Evolutionary conservation across 2,329 filamentous ascomycete genomes (phyloP), one percentile per base, ranked within the genome.

Genomic region (Samsoniella hepiali): DNA sequence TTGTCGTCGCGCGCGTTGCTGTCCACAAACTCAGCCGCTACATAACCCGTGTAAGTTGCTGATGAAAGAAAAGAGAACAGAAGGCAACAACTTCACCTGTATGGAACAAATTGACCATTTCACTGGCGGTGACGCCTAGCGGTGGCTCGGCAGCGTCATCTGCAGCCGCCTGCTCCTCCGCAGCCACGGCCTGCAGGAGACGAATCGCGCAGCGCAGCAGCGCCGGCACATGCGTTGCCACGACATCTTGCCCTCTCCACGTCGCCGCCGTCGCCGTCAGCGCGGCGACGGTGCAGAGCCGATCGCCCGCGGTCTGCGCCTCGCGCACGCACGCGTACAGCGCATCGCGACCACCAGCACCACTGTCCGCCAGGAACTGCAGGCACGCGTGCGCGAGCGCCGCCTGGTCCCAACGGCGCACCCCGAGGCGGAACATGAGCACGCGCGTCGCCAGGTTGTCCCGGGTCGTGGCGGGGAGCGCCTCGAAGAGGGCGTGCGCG

Each of bases 271-370:
- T 67, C 9, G 73, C 72, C 38, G 74, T 74, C 38, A 80, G 69
- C 8, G 76, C 76, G 13, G 69, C 66, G 31, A 78, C 63, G 0
- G 88, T 84, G 66, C 88, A 85, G 0, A 78, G 66, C 58, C 83
- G 87, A 65, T 91, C 84, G 0, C 87, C 85, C 1, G 79, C 78
- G 66, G 86, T 80, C 57, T 93, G 87, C 3, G 91, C 89, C 72
- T 96, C 91, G 34, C 91, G 77, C 29, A 91, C 85, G 69, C 93
- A 97, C 1, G 91, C 90, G 67, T 93, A 92, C 1, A 97, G 79
- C 50, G 92, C 84, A 15, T 86, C 85, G 27, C 80, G 78, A 40
- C 88, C 83, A 29, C 82, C 80, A 1, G 78, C 72, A 0, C 81
- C 78, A 7, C 78, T 40, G 4, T 13, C 72, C n/a, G 79, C 82